These are phyloP conservation scores for Wickerhamomyces bovis DNA, from an alignment of 805 yeast genomes.

Conservation along the genomic window DNA sequence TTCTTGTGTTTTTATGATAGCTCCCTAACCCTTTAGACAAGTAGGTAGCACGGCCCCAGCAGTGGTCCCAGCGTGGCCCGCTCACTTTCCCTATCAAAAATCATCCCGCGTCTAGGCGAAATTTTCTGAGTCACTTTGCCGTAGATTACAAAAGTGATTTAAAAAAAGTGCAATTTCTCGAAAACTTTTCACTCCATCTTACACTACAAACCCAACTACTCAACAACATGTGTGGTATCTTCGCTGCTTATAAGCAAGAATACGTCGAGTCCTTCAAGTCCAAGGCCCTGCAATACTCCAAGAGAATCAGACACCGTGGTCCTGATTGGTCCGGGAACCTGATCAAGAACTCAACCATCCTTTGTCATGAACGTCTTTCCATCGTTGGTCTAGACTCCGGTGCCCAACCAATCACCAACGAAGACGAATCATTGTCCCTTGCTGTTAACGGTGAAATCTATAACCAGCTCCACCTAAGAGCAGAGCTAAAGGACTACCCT, in stretches of 20 bases:
- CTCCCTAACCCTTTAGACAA: no score
- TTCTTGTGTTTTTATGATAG: no score
- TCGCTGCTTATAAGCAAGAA: conserved; percentile 82
- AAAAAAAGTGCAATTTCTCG: not conserved
- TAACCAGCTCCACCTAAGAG: conserved; percentile 89
- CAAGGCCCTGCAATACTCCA: conserved; percentile 84
- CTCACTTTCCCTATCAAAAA: not conserved
- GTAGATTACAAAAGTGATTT: no score
- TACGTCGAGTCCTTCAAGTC: conserved; percentile 77
- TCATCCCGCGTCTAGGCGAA: not conserved
- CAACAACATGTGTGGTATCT: conserved; percentile 88
- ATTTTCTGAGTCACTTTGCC: not conserved
- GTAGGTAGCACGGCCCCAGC: no score
- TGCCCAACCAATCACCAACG: conserved; percentile 91
- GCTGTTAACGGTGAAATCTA: conserved; percentile 98
- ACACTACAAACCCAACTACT: not conserved
- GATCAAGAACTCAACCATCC: conserved; percentile 69
- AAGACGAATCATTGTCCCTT: conserved; percentile 65
- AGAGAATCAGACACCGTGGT: conserved; percentile 96
- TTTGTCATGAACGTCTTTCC: conserved; percentile 94
- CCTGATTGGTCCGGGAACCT: conserved; percentile 98
- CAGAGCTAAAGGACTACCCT: conserved; percentile 61
- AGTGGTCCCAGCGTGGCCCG: not conserved
- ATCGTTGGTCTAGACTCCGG: conserved; percentile 97
- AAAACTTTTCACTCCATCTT: not conserved